Evolutionary conservation across 345 rosid species (phyloP).

Genomic region (Alliaria petiolata): DNA sequence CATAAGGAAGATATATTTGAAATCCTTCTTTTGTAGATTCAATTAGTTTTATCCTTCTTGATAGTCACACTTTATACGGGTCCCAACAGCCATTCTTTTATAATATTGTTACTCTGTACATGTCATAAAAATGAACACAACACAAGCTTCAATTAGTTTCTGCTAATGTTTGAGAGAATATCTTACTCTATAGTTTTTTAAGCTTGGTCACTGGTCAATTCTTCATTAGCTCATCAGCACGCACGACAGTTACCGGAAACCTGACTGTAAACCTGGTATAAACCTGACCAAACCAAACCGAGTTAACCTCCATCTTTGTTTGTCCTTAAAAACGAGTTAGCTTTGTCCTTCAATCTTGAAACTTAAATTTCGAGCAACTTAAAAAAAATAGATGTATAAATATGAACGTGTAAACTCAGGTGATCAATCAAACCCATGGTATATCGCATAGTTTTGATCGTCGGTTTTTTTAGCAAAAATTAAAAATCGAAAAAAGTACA

Average conservation of each 20-base stretch:
- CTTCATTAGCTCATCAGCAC: background rate
- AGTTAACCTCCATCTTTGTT: background rate
- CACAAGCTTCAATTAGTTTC: conserved; percentile 2
- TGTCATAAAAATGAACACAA: conserved; percentile 8
- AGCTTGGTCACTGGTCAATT: background rate
- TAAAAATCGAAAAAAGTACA: background rate
- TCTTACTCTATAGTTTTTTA: background rate
- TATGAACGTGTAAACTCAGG: background rate
- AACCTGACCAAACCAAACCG: background rate
- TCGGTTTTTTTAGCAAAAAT: background rate
- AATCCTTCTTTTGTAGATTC: conserved; percentile 26
- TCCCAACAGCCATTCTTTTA: background rate
- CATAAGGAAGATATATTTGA: conserved; percentile 14
- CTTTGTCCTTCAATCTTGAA: background rate
- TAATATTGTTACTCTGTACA: conserved; percentile 2
- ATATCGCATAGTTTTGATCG: background rate
- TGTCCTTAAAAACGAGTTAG: background rate
- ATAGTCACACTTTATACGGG: conserved; percentile 23
- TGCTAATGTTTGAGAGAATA: background rate
- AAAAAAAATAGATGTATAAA: background rate
- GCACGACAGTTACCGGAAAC: background rate
- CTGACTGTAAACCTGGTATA: background rate
- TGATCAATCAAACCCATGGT: background rate
- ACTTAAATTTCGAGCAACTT: background rate
- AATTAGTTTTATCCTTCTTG: conserved; percentile 6